phyloP scores from a whole-genome alignment of 192 early-diverging fungal genomes.

The Gaertneriomyces semiglobifer region DNA sequence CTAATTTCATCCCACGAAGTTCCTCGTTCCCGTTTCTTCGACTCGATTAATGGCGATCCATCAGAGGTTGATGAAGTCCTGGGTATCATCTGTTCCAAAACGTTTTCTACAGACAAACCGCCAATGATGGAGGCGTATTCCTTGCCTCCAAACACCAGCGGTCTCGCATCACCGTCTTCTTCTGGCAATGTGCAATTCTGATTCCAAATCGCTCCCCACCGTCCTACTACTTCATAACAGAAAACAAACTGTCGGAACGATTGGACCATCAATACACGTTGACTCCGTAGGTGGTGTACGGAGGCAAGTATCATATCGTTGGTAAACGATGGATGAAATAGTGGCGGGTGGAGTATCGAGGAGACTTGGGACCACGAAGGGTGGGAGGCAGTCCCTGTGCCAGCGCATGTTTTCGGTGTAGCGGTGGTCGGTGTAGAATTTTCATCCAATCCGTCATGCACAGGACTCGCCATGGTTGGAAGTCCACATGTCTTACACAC shows the following conservation, averaged over 20 bases:
- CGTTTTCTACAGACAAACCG: no score
- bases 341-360: conserved; percentile 16
- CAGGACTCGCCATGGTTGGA: no score
- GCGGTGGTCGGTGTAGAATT: not conserved
- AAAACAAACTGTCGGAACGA: conserved; percentile 76
- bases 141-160: no score
- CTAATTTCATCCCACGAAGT: no score
- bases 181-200: not conserved
- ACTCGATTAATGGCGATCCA: no score
- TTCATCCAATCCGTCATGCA: not conserved
- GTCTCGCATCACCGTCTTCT: no score
- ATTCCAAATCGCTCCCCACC: conserved; percentile 1
- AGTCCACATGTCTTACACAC: conserved; percentile 13
- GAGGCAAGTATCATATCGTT: conserved; percentile 63
- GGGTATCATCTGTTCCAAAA: no score
- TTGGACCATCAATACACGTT: conserved; percentile 82
- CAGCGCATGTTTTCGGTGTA: not conserved
- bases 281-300: conserved; percentile 65
- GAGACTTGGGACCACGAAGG: conserved; percentile 13
- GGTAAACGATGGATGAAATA: conserved; percentile 11
- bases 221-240: conserved; percentile 71
- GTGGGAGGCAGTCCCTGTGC: not conserved
- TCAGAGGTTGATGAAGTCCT: no score
- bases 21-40: no score
- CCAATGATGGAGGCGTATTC: no score